Percentiles rank a stretch among this genome's conserved stretches.
These are phyloP conservation scores for Talaromyces nanjingensis DNA, from an alignment of 495 filamentous ascomycete species.

Conservation along the genomic window DNA sequence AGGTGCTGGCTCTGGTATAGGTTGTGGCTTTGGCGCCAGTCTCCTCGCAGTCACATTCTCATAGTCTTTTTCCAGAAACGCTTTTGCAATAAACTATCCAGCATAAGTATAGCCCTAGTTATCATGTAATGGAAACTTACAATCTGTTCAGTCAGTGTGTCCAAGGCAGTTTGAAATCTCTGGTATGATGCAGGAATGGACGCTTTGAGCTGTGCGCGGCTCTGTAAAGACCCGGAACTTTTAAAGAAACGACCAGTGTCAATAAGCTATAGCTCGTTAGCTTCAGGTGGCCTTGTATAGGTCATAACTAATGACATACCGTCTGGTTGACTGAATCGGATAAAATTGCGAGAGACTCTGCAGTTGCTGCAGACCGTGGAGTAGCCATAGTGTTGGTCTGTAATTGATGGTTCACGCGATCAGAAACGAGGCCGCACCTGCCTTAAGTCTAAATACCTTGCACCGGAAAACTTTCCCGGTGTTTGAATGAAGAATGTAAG, in stretches of 20 bases:
- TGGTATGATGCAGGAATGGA: slow-evolving; percentile 38
- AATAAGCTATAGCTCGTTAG: slow-evolving; percentile 30
- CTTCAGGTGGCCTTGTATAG: slow-evolving; percentile 1
- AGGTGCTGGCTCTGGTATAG: neutral
- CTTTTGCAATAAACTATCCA: slow-evolving; percentile 37
- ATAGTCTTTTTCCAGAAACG: slow-evolving; percentile 39
- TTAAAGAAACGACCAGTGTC: slow-evolving; percentile 44
- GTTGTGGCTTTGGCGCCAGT: slow-evolving; percentile 18
- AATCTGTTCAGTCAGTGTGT: slow-evolving; percentile 46
- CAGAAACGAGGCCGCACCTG: neutral
- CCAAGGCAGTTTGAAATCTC: slow-evolving; percentile 41
- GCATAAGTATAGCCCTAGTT: neutral
- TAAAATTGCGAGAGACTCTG: slow-evolving; percentile 35
- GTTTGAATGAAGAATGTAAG: neutral
- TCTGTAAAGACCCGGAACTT: slow-evolving; percentile 28
- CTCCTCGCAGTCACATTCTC: slow-evolving; percentile 32
- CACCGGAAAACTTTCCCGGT: neutral
- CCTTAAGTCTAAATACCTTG: neutral
- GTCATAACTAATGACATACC: slow-evolving; percentile 20
- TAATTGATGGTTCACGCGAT: slow-evolving; percentile 11
- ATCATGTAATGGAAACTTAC: slow-evolving; percentile 23
- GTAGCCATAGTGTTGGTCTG: neutral
- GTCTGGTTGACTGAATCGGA: slow-evolving; percentile 39
- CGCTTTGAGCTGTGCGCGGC: slow-evolving; percentile 31
- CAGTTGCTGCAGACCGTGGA: slow-evolving; percentile 17